Evolutionary conservation across 75 land plant genomes (phyloP), one percentile per base, ranked within the genome.

Genomic region (Azolla pinnata): DNA sequence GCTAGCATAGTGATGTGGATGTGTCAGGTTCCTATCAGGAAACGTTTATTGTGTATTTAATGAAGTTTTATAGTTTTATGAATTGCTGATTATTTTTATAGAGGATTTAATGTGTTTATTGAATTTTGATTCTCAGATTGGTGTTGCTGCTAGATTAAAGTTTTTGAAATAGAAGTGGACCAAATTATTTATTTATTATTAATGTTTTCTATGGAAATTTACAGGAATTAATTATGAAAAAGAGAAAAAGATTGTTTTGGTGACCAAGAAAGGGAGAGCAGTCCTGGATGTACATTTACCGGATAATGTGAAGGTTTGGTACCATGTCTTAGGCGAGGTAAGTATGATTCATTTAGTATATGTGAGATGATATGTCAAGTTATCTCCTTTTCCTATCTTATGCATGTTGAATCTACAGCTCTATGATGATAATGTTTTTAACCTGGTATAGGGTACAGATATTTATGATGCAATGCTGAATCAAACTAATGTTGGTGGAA

Each of bases 381-480:
- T n/a, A n/a, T 50, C 23, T 10, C 53, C 29, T 50, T 63, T 28
- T 19, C 31, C 42, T 4, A 33, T 33, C 40, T 65, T 9, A 28
- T 4, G 14, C 53, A 50, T 17, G 59, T 54, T 21, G 50, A 20
- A 18, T 56, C 29, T 31, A 29, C 44, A 27, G 54, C 0, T 10
- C 23, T 73, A 31, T 66, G 1, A 21, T 67, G 23, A 8, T 58
- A 2, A 33, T 31, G 61, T 61, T 24, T 27, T 29, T 42, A 20
- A 21, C 33, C 23, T 54, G 0, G 32, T 72, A 60, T 80, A 95
- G 99, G 85, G 74, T n/a, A 79, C 68, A 63, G 85, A 75, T 31
- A 64, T 82, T 16, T 95, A 86, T 79, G 99, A 86, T 80, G 99
- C 99, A 26, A 81, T 85, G 75, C 74, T 95, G 70, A 95, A 95